Evolutionary conservation across 2,329 filamentous ascomycete species (phyloP), one percentile per base, ranked within the genome.

Genomic region (Fusarium dimerum): DNA sequence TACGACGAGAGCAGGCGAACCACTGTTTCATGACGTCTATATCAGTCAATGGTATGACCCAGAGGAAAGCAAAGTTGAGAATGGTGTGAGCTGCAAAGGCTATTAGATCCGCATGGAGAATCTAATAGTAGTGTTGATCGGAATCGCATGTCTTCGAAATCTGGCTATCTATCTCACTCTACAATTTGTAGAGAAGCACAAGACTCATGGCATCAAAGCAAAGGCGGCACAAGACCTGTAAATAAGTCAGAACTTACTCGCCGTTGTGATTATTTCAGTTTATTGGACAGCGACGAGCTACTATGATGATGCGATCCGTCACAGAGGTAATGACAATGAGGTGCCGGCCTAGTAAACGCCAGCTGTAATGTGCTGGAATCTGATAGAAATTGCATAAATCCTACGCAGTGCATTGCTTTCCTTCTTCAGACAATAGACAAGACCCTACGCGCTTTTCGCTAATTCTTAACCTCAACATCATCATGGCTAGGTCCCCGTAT

Each of bases 181-280:
- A 13, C 48, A 38, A 17, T 18, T 6, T 57, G 53, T 17, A 1
- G 8, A 7, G 1, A 45, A 15, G 50, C 50, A 16, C 53, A 47
- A 12, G 10, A 39, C n/a, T 29, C 52, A 1, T 57, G 49, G 52
- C 13, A 17, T 6, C 13, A 16, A 2, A 49, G 46, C 2, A 12
- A 39, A 30, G 29, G 42, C 8, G 45, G 45, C 5, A 48, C 45
- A 10, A 48, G 8, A 26, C 20, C 16, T 41, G 16, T 52, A 6
- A 6, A 41, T 13, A 45, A 52, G 15, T 45, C 50, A 3, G 45
- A 45, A 20, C 48, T 52, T 15, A 52, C 50, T n/a, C 50, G 45
- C 26, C 45, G 40, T 5, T 45, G 34, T 13, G 50, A 40, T 15
- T 36, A 45, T 38, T 10, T 52, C 9, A 40, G n/a, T 11, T 1